These are phyloP conservation scores for Penicillium taxi DNA, from an alignment of 495 filamentous ascomycete species.

Conservation along the genomic window DNA sequence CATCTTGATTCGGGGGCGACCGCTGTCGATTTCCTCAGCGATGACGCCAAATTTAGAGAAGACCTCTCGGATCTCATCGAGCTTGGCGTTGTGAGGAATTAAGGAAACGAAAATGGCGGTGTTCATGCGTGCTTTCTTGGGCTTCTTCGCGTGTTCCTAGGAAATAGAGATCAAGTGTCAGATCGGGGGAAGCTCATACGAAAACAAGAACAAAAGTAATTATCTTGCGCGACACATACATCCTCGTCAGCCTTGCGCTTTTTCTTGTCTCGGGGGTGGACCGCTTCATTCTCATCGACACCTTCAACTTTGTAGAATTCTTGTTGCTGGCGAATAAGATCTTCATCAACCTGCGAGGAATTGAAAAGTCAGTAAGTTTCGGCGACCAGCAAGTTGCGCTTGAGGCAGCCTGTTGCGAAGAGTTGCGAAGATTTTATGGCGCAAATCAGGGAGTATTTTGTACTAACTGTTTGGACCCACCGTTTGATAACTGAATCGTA, in stretches of 20 bases:
- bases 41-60: constrained; percentile 91
- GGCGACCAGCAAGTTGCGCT: neutral
- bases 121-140: constrained; percentile 64
- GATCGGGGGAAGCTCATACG: neutral
- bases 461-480: constrained; percentile 68
- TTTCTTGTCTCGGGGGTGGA: constrained; percentile 56
- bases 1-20: constrained; percentile 82
- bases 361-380: constrained; percentile 7
- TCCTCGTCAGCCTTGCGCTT: constrained; percentile 60
- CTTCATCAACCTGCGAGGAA: constrained; percentile 61
- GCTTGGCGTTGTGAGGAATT: constrained; percentile 66
- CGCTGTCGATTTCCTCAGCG: constrained; percentile 83
- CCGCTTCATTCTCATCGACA: constrained; percentile 54
- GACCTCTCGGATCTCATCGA: constrained; percentile 70
- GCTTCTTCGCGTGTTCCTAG: constrained; percentile 42
- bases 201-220: neutral
- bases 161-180: constrained; percentile 1
- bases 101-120: constrained; percentile 85
- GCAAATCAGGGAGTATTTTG: constrained; percentile 8
- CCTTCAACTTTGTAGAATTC: constrained; percentile 63
- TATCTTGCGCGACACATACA: constrained; percentile 44
- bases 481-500: constrained; percentile 63
- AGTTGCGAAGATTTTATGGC: too few species aligned
- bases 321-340: constrained; percentile 68
- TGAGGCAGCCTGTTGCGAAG: neutral